Evolutionary conservation across 257 asterid genomes (phyloP), one percentile per base, ranked within the genome.

Genomic region (Ehretia macrophylla): DNA sequence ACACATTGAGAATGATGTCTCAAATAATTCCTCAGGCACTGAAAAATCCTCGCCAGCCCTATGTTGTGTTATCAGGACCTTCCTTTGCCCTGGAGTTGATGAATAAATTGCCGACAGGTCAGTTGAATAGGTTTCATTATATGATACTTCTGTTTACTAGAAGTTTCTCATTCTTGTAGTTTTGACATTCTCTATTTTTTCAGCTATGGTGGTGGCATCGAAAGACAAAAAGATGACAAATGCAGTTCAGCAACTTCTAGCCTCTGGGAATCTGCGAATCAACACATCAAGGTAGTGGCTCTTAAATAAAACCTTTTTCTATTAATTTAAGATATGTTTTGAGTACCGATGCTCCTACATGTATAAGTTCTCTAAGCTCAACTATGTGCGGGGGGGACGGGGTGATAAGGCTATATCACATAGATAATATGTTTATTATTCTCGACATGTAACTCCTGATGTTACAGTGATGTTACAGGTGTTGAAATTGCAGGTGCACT

Each of bases 401-500:
- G 18, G 51, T 27, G 35, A 1, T 27, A 27, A 27, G 35, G 3
- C 35, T 27, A 27, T 27, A 27, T 27, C 35, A 27, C 35, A 3
- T 27, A 27, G 35, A 27, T 27, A 27, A 6, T 27, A 27, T 27
- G 3, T 27, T 42, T 40, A 45, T 23, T 52, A 11, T 37, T 14
- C 16, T 59, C 51, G 55, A 70, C 73, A 32, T 61, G 82, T 83
- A 74, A 85, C 89, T 51, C 83, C 83, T 78, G 95, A 71, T 84
- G 83, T 72, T 81, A 61, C 93, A 90, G 97, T 86, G 97, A 90
- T 77, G 90, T 90, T 75, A 79, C 85, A 79, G 97, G 97, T 73
- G 95, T 90, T 73, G 97, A 90, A 85, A 84, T 90, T 77, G 90
- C 95, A 60, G 97, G 97, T 83, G 96, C 97, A 44, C 84, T 90